These are phyloP conservation scores for Kwoniella sp. DNA, from an alignment of 768 basidiomycete species.

Conservation along the genomic window DNA sequence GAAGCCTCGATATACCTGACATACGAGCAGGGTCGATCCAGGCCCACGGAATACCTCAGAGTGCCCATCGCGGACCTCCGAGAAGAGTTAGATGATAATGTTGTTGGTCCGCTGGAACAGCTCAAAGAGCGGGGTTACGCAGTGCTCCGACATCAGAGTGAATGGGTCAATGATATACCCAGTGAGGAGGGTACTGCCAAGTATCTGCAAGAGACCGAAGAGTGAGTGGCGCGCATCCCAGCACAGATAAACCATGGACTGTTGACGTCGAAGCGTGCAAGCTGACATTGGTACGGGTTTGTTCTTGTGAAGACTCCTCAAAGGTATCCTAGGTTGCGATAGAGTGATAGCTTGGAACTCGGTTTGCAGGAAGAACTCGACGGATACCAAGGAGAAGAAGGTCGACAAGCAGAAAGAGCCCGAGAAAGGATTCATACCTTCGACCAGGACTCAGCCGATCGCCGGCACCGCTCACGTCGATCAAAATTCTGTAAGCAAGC, in stretches of 20 bases:
- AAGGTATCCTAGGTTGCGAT: slow-evolving; percentile 19
- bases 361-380: slow-evolving; percentile 23
- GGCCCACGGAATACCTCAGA: slow-evolving; percentile 28
- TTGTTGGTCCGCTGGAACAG: slow-evolving; percentile 17
- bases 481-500: slow-evolving; percentile 32
- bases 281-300: not conserved
- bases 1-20: slow-evolving; percentile 18
- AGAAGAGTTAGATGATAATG: slow-evolving; percentile 18
- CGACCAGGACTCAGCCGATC: slow-evolving; percentile 24
- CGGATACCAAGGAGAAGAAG: slow-evolving; percentile 16
- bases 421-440: slow-evolving; percentile 31
- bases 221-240: slow-evolving; percentile 25
- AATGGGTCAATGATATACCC: slow-evolving; percentile 12
- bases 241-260: too few species aligned
- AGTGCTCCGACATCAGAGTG: slow-evolving; percentile 21
- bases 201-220: slow-evolving; percentile 29
- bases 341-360: slow-evolving; percentile 43
- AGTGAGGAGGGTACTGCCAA: slow-evolving; percentile 27
- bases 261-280: not conserved
- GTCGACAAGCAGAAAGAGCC: slow-evolving; percentile 30
- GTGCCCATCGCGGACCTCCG: slow-evolving; percentile 33
- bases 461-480: slow-evolving; percentile 38
- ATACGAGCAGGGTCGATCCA: slow-evolving; percentile 3
- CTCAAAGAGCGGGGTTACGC: slow-evolving; percentile 29
- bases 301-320: slow-evolving; percentile 17